A percentile compares a stretch with the other conserved stretches of the same genome.
Conservation (phyloP, 139 green algal genomes). For the Marvania coccoides region DNA sequence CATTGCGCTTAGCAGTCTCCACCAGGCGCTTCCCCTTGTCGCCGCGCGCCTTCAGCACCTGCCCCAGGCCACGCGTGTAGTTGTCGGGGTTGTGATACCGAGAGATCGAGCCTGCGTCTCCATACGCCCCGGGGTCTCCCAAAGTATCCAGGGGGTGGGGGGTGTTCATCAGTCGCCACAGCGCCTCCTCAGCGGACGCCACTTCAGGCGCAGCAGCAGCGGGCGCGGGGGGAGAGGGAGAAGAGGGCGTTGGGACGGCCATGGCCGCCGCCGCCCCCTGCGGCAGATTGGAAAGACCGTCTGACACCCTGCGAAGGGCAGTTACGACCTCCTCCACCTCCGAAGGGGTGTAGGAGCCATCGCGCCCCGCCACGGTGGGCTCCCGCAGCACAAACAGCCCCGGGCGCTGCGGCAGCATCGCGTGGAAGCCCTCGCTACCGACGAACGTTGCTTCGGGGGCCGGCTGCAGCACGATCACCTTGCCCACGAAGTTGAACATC, state of each 20-base stretch:
- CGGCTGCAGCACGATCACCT: conserved; percentile 85
- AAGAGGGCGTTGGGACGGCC: too few species aligned
- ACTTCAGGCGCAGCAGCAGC: too few species aligned
- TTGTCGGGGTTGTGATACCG: conserved; percentile 96
- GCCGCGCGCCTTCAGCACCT: conserved; percentile 24
- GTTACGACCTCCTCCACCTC: not conserved
- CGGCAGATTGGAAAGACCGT: not conserved
- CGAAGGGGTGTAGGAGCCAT: not conserved
- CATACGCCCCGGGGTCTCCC: conserved; percentile 76
- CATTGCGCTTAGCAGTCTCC: too few species aligned
- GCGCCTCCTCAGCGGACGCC: conserved; percentile 48
- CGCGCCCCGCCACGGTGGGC: not conserved
- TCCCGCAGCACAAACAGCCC: conserved; percentile 65
- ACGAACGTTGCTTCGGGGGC: conserved; percentile 39
- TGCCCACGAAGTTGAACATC: conserved; percentile 87
- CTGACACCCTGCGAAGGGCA: not conserved
- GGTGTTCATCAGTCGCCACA: conserved; percentile 76
- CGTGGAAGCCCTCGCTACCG: conserved; percentile 48
- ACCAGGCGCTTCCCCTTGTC: too few species aligned
- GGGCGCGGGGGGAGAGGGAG: too few species aligned
- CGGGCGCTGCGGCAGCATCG: conserved; percentile 68
- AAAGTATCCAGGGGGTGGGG: conserved; percentile 94
- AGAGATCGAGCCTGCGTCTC: conserved; percentile 69
- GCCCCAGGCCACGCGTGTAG: conserved; percentile 69
- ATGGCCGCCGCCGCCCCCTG: not conserved